Percentiles rank a stretch among this genome's conserved stretches.
Evolutionary conservation across 805 yeast species (phyloP).

Genomic region (Candida sphagnicola): DNA sequence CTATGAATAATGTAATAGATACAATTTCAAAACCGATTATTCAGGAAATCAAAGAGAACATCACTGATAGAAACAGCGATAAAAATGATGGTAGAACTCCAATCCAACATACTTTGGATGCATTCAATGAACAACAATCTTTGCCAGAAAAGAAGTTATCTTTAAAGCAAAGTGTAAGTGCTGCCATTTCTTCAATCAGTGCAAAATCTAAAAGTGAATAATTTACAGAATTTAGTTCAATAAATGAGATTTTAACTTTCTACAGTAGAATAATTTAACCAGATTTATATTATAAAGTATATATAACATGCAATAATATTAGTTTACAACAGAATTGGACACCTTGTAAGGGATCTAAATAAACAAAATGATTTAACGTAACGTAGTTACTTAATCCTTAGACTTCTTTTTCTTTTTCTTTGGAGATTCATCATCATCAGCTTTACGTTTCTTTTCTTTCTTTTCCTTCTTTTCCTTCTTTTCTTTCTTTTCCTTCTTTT

Average conservation of each 20-base stretch:
- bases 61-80: conserved; percentile 36
- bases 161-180: conserved; percentile 3
- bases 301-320: conserved; percentile 24
- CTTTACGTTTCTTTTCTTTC: conserved; percentile 30
- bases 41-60: conserved; percentile 54
- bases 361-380: background rate
- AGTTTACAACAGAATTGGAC: conserved; percentile 18
- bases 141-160: background rate
- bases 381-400: conserved; percentile 27
- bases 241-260: no score
- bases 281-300: conserved; percentile 2
- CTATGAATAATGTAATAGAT: conserved; percentile 46
- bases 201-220: background rate
- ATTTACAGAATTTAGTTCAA: background rate
- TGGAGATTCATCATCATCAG: conserved; percentile 34
- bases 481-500: conserved; percentile 29
- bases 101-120: conserved; percentile 1
- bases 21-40: conserved; percentile 51
- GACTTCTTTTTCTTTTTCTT: conserved; percentile 45
- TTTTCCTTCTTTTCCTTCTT: conserved; percentile 31
- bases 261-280: background rate
- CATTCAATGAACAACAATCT: conserved; percentile 1
- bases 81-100: background rate
- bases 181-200: conserved; percentile 3
- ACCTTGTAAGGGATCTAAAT: background rate